A percentile compares a stretch with the other conserved stretches of the same genome.
These are phyloP conservation scores for Clavulina sp. DNA, from an alignment of 768 basidiomycete genomes.

Conservation along the genomic window DNA sequence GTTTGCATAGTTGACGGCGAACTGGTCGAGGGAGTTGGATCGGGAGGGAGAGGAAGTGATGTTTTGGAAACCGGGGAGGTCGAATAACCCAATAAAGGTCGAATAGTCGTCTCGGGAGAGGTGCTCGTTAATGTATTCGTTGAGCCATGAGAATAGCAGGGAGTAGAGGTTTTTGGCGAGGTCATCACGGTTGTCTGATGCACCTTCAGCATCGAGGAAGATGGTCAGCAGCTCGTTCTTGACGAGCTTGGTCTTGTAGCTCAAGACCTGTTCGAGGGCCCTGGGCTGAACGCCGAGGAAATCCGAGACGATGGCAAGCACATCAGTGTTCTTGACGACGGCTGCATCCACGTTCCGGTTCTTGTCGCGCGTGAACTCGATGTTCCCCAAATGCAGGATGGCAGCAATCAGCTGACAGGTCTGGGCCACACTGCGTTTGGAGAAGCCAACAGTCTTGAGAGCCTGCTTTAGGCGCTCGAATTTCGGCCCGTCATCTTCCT, in stretches of 20 bases:
- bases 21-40: slow-evolving; percentile 87
- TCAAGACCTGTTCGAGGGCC: slow-evolving; percentile 61
- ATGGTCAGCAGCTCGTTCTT: slow-evolving; percentile 96
- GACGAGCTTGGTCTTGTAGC: slow-evolving; percentile 82
- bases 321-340: slow-evolving; percentile 70
- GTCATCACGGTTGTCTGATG: slow-evolving; percentile 84
- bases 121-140: slow-evolving; percentile 89
- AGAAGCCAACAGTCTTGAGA: slow-evolving; percentile 82
- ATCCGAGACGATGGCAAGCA: slow-evolving; percentile 70
- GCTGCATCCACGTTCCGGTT: slow-evolving; percentile 81
- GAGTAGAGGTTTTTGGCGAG: slow-evolving; percentile 88
- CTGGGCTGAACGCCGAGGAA: slow-evolving; percentile 69
- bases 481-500: slow-evolving; percentile 66
- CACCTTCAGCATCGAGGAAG: slow-evolving; percentile 87
- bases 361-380: slow-evolving; percentile 78
- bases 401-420: slow-evolving; percentile 89
- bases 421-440: slow-evolving; percentile 88
- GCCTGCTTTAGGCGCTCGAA: slow-evolving; percentile 92
- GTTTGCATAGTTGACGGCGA: slow-evolving; percentile 92
- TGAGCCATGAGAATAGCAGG: slow-evolving; percentile 88
- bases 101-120: slow-evolving; percentile 86
- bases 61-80: slow-evolving; percentile 88
- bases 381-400: slow-evolving; percentile 90
- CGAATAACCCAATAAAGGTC: slow-evolving; percentile 84
- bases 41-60: slow-evolving; percentile 43